Evolutionary conservation across 2,329 filamentous ascomycete species (phyloP).

Genomic region (Trichoderma citrinoviride): DNA sequence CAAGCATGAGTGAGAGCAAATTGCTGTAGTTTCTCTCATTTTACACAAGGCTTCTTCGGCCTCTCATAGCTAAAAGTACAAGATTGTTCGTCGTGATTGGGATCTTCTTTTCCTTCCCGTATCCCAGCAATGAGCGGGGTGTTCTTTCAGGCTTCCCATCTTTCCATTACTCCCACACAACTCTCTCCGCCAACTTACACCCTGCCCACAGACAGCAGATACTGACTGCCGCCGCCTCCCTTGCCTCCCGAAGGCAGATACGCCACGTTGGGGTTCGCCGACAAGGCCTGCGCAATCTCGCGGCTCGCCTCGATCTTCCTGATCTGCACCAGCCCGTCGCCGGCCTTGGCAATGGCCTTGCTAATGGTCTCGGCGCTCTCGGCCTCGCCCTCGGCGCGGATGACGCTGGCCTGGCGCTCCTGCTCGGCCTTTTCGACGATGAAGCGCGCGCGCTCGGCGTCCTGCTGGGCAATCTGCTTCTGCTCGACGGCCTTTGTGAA

Average conservation of each 20-base stretch:
- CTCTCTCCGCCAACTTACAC: slow-evolving; percentile 30
- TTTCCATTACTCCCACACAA: slow-evolving; percentile 25
- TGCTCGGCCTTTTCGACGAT: slow-evolving; percentile 99
- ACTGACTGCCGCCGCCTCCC: slow-evolving; percentile 52
- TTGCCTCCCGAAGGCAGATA: slow-evolving; percentile 75
- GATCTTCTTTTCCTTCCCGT: slow-evolving; percentile 24
- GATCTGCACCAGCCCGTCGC: slow-evolving; percentile 93
- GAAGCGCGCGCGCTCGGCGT: slow-evolving; percentile 94
- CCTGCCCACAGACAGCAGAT: slow-evolving; percentile 53
- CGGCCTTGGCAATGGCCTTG: slow-evolving; percentile 88
- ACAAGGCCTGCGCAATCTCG: slow-evolving; percentile 89
- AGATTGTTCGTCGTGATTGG: slow-evolving; percentile 29
- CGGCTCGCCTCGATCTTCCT: slow-evolving; percentile 94
- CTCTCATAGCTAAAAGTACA: slow-evolving; percentile 38
- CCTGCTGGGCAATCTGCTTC: slow-evolving; percentile 99
- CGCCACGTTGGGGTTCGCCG: slow-evolving; percentile 89
- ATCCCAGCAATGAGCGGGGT: slow-evolving; percentile 37
- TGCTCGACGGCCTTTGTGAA: slow-evolving; percentile 99
- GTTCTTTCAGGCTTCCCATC: slow-evolving; percentile 28
- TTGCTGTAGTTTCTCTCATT: not conserved
- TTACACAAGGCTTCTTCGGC: slow-evolving; percentile 13
- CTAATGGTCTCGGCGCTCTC: slow-evolving; percentile 94
- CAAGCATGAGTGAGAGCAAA: not conserved
- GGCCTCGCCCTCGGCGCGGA: slow-evolving; percentile 95
- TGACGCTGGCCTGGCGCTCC: slow-evolving; percentile 97